Evolutionary conservation across 768 basidiomycete species (phyloP).

Genomic region (Kwoniella bestiolae): DNA sequence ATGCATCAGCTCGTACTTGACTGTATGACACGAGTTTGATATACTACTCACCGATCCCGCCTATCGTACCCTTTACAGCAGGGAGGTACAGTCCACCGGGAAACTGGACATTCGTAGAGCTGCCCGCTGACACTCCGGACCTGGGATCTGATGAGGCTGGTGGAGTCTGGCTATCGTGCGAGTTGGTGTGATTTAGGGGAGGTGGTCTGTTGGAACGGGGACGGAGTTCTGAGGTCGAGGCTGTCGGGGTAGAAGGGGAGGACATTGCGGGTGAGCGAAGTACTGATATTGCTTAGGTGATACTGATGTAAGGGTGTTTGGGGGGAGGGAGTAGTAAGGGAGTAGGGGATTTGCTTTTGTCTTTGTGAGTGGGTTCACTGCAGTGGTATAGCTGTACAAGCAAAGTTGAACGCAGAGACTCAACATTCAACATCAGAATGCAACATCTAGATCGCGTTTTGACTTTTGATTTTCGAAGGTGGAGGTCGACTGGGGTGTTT

Average conservation of each 20-base stretch:
- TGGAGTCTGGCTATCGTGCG: neutral
- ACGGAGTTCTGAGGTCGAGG: neutral
- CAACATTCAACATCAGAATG: no score
- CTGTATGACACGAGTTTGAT: neutral
- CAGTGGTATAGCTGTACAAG: no score
- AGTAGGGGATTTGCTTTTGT: no score
- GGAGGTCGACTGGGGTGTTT: no score
- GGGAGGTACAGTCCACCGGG: conserved; percentile 29
- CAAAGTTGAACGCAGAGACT: no score
- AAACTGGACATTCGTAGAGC: conserved; percentile 6
- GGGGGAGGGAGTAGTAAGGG: no score
- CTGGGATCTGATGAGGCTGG: neutral
- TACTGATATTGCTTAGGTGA: neutral
- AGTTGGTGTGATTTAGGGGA: neutral
- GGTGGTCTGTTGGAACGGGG: neutral
- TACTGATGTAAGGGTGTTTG: neutral
- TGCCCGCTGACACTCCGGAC: neutral
- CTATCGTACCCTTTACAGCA: conserved; percentile 47
- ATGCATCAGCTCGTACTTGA: neutral
- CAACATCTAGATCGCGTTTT: no score
- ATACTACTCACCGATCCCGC: conserved; percentile 40
- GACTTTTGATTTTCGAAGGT: no score
- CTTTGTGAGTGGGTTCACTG: no score
- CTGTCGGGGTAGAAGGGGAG: neutral
- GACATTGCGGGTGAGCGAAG: neutral